Conservation (phyloP, 352 stramenopile species). For the Globisporangium splendens region DNA sequence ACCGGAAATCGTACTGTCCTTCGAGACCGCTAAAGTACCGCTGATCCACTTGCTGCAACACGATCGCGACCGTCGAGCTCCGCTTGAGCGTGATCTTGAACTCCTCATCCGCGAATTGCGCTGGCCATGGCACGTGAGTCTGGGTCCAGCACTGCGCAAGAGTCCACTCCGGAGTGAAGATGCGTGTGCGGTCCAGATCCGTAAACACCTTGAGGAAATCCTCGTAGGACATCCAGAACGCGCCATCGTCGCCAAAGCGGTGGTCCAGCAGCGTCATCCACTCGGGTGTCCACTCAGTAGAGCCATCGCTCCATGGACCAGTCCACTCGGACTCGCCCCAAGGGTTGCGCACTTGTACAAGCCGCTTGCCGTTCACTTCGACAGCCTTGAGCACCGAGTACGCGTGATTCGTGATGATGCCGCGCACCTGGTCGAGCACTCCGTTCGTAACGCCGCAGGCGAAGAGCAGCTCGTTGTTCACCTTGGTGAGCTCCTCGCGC, state of each 20-base stretch:
- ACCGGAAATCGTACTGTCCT: slow-evolving; percentile 33
- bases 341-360: too few relatives aligned
- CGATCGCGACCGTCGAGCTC: slow-evolving; percentile 24
- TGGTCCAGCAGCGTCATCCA: slow-evolving; percentile 19
- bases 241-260: slow-evolving; percentile 46
- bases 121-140: slow-evolving; percentile 24
- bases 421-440: slow-evolving; percentile 14
- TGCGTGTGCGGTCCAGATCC: slow-evolving; percentile 24
- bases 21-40: slow-evolving; percentile 39
- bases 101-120: slow-evolving; percentile 20
- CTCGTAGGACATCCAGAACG: slow-evolving; percentile 63
- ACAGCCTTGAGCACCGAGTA: slow-evolving; percentile 49
- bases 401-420: slow-evolving; percentile 48
- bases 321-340: slow-evolving; percentile 29
- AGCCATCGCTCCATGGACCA: slow-evolving; percentile 43
- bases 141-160: slow-evolving; percentile 36
- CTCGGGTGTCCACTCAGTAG: slow-evolving; percentile 19
- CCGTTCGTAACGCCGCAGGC: slow-evolving; percentile 23
- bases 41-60: slow-evolving; percentile 33
- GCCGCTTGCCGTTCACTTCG: slow-evolving; percentile 24
- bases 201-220: slow-evolving; percentile 38
- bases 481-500: slow-evolving; percentile 29
- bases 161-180: slow-evolving; percentile 35
- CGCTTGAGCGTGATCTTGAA: slow-evolving; percentile 28
- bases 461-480: slow-evolving; percentile 39